Base-by-base conservation (phyloP, 257 asterid species). In the Rubia yunnanensis region DNA sequence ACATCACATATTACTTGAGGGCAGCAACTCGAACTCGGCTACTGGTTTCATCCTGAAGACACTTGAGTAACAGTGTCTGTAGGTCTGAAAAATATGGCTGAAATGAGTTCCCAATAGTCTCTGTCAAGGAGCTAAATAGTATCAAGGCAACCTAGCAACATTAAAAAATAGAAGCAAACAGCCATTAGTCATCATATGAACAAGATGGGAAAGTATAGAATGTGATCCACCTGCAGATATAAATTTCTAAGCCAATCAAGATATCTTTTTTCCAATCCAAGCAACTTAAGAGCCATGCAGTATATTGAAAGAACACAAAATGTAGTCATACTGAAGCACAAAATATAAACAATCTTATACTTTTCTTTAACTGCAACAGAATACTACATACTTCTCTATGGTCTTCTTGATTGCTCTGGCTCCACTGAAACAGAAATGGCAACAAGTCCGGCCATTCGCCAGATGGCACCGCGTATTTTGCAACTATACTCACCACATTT, bases 61-160 rank as follows among this genome's bases (percentile, higher is more conserved):
- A 84, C 85, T 94, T 90, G 34, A 94, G 87, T 44, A 94, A 83
- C 69, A 94, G 83, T 67, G 97, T 77, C 75, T 90, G 96, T 73
- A 94, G 71, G 78, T 88, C 89, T 10, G 92, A 10, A 74, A 90
- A 94, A 81, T 86, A 84, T 28, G 97, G 99, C 62, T 75, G 90
- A 82, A 94, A 94, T 44, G 97, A 90, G 68, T 74, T 84, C 80
- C 97, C 97, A 22, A 90, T 88, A 65, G 99, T 94, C 81, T 90
- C 99, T n/a, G 97, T 94, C 80, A 90, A 81, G 73, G 99, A 94
- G 89, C 97, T 94, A 86, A 94, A 94, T 63, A 94, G 95, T 79
- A 94, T 86, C 86, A 94, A 83, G 10, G 96, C 96, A 77, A 94
- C 99, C 99, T 94, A 73, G 77, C 67, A 68, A 63, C 75, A 78